phyloP scores from a whole-genome alignment of 768 basidiomycete genomes.

The Kwoniella europaea region DNA sequence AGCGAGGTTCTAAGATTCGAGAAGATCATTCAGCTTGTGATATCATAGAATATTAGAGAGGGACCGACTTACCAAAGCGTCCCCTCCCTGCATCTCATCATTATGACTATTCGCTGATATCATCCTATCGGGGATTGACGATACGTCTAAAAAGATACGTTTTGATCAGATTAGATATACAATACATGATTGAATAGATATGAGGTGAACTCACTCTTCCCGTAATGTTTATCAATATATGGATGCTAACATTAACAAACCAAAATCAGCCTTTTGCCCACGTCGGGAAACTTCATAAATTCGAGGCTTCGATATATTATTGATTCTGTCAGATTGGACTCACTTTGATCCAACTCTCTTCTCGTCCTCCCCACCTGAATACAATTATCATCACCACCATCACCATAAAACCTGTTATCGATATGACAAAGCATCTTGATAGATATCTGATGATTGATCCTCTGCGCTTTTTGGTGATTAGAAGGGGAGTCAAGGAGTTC shows the following conservation, averaged over 20 bases:
- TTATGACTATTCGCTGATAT: slow-evolving; percentile 44
- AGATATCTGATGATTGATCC: background rate
- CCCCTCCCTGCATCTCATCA: slow-evolving; percentile 47
- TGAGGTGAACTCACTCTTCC: background rate
- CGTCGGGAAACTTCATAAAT: too few relatives aligned
- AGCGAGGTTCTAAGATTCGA: slow-evolving; percentile 18
- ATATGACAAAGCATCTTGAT: background rate
- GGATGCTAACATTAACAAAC: background rate
- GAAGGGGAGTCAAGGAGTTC: too few relatives aligned
- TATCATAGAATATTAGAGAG: too few relatives aligned
- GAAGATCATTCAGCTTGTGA: too few relatives aligned
- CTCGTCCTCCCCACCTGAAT: background rate
- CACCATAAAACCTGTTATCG: background rate
- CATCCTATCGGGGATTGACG: background rate
- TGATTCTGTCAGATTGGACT: too few relatives aligned
- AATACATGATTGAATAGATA: too few relatives aligned
- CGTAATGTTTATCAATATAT: background rate
- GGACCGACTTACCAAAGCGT: slow-evolving; percentile 34
- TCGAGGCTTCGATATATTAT: too few relatives aligned
- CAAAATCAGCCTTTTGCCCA: too few relatives aligned
- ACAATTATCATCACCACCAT: background rate
- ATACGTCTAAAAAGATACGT: background rate
- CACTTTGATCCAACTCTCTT: background rate
- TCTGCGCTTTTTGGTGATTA: too few relatives aligned
- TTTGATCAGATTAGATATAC: background rate